Evolutionary conservation across 192 early-diverging fungal species (phyloP), one percentile per base, ranked within the genome.

Genomic region (Coemansia sp.): DNA sequence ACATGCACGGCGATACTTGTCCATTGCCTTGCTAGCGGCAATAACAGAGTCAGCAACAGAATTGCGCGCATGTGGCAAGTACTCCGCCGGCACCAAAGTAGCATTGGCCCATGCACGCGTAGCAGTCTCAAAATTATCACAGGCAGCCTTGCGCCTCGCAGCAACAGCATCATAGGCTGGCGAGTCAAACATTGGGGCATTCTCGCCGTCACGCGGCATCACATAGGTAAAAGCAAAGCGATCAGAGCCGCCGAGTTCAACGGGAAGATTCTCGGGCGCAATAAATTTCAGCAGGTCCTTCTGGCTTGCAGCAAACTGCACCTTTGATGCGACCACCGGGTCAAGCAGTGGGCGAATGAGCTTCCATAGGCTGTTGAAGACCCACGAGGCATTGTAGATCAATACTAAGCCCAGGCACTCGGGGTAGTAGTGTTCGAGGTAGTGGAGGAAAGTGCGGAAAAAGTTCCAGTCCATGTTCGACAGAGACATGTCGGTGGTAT

Each of bases 401-500:
- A 95, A 82, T 38, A 88, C 87, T 7, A 85, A 71, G 36, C 93
- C 95, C 5, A 97, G 85, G 14, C 86, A 89, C 69, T 97, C 95
- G 2, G 95, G 95, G 70, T 96, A 97, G 76, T 94, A 94, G 46
- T 88, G 86, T 74, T 95, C 89, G 65, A 96, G 87, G 75, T 88
- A 90, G 55, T 83, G 80, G 36, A 94, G 67, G 23, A 95, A 86
- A 36, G 94, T 89, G 65, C 89, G 88, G 61, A 93, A 85, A 55
- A 89, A 88, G 7, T 83, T 79, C 65, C 86, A 89, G 75, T 95
- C 92, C 88, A 94, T 88, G 69, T 93, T 93, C 20, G 77, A 64
- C 66, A 94, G 59, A 10, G 87, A 79, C 64, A 95, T 92, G 9
- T 86, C 86, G n/a, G 85, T 88, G 60, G 94, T 75, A 72, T 95